Evolutionary conservation across 164 flowering plant species (phyloP), one percentile per base, ranked within the genome.

Genomic region (Tetrastigma voinierianum): DNA sequence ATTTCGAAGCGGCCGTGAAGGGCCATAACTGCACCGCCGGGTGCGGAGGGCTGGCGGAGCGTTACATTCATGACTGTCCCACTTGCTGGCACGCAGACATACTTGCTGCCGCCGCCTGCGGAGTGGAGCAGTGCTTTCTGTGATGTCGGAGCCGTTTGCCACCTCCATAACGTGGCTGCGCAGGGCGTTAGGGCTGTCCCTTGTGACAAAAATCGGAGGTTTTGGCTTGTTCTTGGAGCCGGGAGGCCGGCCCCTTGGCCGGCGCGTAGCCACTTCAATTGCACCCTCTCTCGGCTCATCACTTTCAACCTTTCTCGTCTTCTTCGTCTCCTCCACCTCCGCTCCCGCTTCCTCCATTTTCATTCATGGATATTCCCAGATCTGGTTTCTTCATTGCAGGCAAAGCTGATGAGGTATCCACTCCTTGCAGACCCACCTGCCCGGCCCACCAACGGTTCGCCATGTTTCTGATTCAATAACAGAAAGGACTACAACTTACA

Each of bases 181-280:
- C 56, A 86, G 87, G 0, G 86, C 81, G 68, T 86, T 82, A 15
- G 87, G 85, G 82, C 86, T 80, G 47, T 86, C 90, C n/a, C n/a
- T n/a, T n/a, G n/a, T n/a, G n/a, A n/a, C n/a, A n/a, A 86, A 79
- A 3, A 86, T 79, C 0, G 90, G 90, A 0, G n/a, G n/a, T n/a
- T 79, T 83, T 0, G 87, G 90, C 71, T 83, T 85, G 78, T 85
- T 85, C 47, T 84, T 85, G 21, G n/a, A 85, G 3, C 89, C 89
- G 4, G 86, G 76, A n/a, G 89, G 89, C 1, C 86, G 78, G n/a
- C 90, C 90, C 8, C 90, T n/a, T n/a, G 87, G 86, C 14, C 87
- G 64, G 2, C 90, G 82, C 14, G 63, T 73, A 58, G 69, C 78
- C n/a, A 72, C 69, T 11, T 79, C 85, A 4, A 81, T 73, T 6